Evolutionary conservation across 192 early-diverging fungal genomes (phyloP), one percentile per base, ranked within the genome.

Genomic region (Coemansia sp.): DNA sequence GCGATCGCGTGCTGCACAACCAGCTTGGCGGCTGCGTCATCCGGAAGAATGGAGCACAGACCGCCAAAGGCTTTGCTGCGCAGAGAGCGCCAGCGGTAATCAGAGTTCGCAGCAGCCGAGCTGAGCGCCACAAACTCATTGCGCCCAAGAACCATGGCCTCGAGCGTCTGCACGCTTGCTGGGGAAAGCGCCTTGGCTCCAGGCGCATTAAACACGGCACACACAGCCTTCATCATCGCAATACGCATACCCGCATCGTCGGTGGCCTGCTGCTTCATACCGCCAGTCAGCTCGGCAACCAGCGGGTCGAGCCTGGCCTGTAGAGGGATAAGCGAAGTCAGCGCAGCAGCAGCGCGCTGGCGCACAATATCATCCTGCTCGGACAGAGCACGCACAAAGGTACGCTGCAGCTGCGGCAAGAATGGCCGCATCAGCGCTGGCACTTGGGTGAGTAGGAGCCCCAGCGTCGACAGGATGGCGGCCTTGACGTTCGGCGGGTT

Each of bases 331-430:
- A 59, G 79, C 74, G 60, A 90, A 83, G 58, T 86, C 86, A 63
- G 84, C 16, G 95, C 97, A 20, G 84, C 70, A 16, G 90, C 90
- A 10, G 97, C 95, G 42, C 89, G 88, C 37, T 84, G 85, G 34
- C 95, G 91, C 5, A 99, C 90, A n/a, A 85, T 68, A 16, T 82
- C 85, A n/a, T 87, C 72, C 3, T 88, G 72, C 42, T 97, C 95
- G 9, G 89, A 84, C 26, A 97, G 75, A 2, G 87, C 91, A 69
- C 97, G 96, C 61, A 94, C 89, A 68, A 99, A 98, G 1, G 96
- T 96, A 56, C 97, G 90, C 81, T 98, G 95, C 39, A 98, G 88
- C 84, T 99, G 97, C 31, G 97, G 97, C 57, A 99, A 80, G 89
- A 99, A 99, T 25, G 96, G 94, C 55, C 95, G 96, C 61, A 98